Percentiles rank a stretch among this genome's conserved stretches.
Evolutionary conservation across 2,329 filamentous ascomycete species (phyloP).

Genomic region (Aspergillus melleus): DNA sequence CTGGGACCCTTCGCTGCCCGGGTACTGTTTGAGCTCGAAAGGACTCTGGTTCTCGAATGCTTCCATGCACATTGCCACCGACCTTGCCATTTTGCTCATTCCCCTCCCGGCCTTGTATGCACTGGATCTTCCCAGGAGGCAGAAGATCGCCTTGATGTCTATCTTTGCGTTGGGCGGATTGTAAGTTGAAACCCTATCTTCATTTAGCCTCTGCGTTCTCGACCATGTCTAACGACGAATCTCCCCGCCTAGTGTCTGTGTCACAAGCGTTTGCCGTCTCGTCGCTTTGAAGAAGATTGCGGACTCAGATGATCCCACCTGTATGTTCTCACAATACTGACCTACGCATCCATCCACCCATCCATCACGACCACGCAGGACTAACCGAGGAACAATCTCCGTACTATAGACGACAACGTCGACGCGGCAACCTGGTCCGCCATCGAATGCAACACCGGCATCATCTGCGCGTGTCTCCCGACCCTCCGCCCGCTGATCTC

Average conservation of each 20-base stretch:
- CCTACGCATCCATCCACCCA: not conserved
- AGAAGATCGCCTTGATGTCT: slow-evolving; percentile 43
- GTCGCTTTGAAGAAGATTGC: slow-evolving; percentile 32
- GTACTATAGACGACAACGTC: slow-evolving; percentile 32
- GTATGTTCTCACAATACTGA: slow-evolving; percentile 19
- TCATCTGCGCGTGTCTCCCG: slow-evolving; percentile 44
- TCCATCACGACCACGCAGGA: not conserved
- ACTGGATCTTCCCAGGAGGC: slow-evolving; percentile 43
- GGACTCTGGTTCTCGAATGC: slow-evolving; percentile 48
- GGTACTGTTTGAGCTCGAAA: slow-evolving; percentile 40
- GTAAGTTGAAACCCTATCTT: slow-evolving; percentile 17
- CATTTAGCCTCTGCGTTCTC: not conserved
- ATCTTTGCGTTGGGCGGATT: slow-evolving; percentile 45
- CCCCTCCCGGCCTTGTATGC: slow-evolving; percentile 45
- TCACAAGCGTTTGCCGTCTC: slow-evolving; percentile 38
- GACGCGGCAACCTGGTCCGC: slow-evolving; percentile 39
- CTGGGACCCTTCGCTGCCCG: slow-evolving; percentile 30
- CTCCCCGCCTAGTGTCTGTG: slow-evolving; percentile 26
- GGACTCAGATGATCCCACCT: slow-evolving; percentile 36
- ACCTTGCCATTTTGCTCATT: slow-evolving; percentile 46
- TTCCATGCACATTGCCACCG: slow-evolving; percentile 45
- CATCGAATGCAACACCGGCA: slow-evolving; percentile 42
- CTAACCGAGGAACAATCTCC: slow-evolving; percentile 6
- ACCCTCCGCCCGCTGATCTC: slow-evolving; percentile 39
- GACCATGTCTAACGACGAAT: not conserved